phyloP scores from a whole-genome alignment of 345 rosid species.

The Theobroma cacao region DNA sequence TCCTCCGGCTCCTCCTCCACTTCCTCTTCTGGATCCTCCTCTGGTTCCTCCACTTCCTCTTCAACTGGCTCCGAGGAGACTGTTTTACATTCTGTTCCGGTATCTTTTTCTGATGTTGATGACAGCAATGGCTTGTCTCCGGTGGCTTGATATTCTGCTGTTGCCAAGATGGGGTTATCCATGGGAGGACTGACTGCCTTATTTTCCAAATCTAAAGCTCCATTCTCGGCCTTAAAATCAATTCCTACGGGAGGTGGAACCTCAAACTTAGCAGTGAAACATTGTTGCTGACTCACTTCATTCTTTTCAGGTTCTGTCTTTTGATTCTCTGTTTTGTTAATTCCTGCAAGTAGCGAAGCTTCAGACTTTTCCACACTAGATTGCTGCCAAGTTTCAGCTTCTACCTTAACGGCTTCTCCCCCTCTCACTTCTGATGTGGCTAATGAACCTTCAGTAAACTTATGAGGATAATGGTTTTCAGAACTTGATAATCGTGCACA shows the following conservation, averaged over 20 bases:
- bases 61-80: neutral
- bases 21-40: neutral
- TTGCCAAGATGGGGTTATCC: neutral
- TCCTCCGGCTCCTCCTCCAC: neutral
- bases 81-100: neutral
- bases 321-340: neutral
- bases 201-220: neutral
- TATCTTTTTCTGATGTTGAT: neutral
- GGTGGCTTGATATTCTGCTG: neutral
- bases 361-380: neutral
- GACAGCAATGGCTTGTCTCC: neutral
- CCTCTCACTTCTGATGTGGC: neutral
- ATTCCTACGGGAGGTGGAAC: neutral
- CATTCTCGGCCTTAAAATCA: neutral
- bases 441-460: neutral
- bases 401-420: neutral
- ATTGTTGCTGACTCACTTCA: slow-evolving; percentile 1
- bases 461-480: neutral
- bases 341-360: neutral
- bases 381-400: slow-evolving; percentile 2
- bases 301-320: neutral
- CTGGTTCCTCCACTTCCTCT: neutral
- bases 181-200: neutral
- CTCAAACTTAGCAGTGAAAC: neutral
- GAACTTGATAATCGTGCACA: neutral